Percentiles rank a stretch among this genome's conserved stretches.
Conservation (phyloP, 306 rosid species). For the Argentina anserina region DNA sequence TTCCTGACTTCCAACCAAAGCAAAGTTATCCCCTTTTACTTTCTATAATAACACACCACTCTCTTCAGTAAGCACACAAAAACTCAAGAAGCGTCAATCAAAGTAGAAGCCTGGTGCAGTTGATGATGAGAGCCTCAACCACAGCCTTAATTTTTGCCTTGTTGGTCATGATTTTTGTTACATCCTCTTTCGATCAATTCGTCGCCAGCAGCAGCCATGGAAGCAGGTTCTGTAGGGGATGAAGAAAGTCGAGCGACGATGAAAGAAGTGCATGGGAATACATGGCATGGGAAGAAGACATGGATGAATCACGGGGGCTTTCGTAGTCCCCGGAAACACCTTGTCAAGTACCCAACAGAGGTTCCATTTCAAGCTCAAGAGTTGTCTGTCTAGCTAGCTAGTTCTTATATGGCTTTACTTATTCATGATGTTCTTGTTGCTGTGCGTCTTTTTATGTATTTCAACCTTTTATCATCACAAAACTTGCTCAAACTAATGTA, state of each 20-base stretch:
- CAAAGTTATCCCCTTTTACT: slow-evolving; percentile 36
- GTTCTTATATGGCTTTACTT: neutral
- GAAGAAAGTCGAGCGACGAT: slow-evolving; percentile 8
- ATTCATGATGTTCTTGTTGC: neutral
- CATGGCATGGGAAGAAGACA: slow-evolving; percentile 40
- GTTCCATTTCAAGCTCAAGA: slow-evolving; percentile 44
- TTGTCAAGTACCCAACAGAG: slow-evolving; percentile 46
- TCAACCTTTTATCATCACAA: neutral
- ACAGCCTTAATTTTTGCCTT: slow-evolving; percentile 40
- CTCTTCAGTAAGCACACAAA: neutral
- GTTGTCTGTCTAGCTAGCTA: slow-evolving; percentile 37
- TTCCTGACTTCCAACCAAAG: slow-evolving; percentile 58
- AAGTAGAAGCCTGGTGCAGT: slow-evolving; percentile 28
- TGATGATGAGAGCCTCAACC: slow-evolving; percentile 27
- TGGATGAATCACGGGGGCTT: slow-evolving; percentile 74
- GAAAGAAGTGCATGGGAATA: slow-evolving; percentile 4
- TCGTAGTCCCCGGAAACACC: slow-evolving; percentile 57
- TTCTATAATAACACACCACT: neutral
- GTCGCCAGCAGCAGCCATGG: neutral
- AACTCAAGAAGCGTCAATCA: slow-evolving; percentile 17
- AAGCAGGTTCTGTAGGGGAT: slow-evolving; percentile 4
- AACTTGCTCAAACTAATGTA: neutral
- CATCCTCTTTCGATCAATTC: slow-evolving; percentile 14
- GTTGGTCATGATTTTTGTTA: slow-evolving; percentile 16
- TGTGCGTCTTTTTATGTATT: neutral